Conservation (phyloP, 257 asterid genomes). For the Solanum chiquidenum region DNA sequence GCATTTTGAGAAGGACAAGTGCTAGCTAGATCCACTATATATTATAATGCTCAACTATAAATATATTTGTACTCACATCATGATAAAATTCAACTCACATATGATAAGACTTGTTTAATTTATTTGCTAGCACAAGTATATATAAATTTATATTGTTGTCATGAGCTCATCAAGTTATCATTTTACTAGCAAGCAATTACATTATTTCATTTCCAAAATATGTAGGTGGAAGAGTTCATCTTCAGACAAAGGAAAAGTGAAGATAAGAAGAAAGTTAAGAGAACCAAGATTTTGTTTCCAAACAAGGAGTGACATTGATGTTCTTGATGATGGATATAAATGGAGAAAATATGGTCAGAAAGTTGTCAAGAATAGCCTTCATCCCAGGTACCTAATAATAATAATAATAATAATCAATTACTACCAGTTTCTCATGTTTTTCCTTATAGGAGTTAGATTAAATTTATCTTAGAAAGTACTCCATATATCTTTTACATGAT, state of each 20-base stretch:
- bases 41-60: neutral
- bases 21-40: neutral
- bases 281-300: conserved; percentile 97
- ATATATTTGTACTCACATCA: neutral
- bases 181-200: neutral
- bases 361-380: conserved; percentile 93
- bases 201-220: neutral
- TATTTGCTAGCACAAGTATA: neutral
- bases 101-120: neutral
- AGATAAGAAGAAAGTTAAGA: conserved; percentile 71
- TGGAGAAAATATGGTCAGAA: conserved; percentile 98
- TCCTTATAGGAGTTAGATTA: neutral
- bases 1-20: conserved; percentile 2
- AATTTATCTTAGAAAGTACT: neutral
- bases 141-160: neutral
- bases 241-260: conserved; percentile 61
- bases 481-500: neutral
- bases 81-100: neutral
- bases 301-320: conserved; percentile 94
- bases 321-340: conserved; percentile 96
- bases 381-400: conserved; percentile 53
- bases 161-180: neutral
- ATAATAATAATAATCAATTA: neutral
- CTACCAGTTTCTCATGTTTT: neutral
- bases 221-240: conserved; percentile 69